Conservation (phyloP, 208 protist species). For the Leishmania aethiopica region DNA sequence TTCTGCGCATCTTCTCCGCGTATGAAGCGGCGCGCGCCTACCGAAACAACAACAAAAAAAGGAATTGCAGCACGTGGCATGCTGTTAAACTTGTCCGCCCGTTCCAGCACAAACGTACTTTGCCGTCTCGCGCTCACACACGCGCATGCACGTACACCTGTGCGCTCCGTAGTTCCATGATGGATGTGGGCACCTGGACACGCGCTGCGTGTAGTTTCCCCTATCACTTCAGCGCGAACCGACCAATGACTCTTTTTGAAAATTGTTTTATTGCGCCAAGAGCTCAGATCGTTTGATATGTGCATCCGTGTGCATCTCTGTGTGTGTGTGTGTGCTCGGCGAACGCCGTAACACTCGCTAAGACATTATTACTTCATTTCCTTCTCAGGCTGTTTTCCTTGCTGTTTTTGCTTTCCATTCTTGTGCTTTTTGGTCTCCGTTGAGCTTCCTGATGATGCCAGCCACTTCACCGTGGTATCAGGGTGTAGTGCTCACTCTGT, state of each 20-base stretch:
- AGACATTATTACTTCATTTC: background rate
- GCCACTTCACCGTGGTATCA: background rate
- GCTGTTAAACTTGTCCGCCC: background rate
- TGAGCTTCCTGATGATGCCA: background rate
- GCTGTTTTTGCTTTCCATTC: background rate
- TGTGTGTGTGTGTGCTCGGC: background rate
- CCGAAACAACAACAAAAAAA: background rate
- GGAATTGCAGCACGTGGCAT: background rate
- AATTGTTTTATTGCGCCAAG: background rate
- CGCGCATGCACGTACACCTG: background rate
- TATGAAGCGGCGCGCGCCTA: background rate
- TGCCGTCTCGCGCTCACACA: background rate
- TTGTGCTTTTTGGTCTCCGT: conserved; percentile 7
- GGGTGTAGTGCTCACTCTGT: background rate
- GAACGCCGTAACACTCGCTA: background rate
- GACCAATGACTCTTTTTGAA: background rate
- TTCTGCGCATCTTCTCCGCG: background rate
- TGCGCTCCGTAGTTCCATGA: background rate
- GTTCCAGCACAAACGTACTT: background rate
- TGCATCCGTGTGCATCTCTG: background rate
- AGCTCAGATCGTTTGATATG: background rate
- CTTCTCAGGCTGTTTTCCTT: background rate
- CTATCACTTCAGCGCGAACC: background rate
- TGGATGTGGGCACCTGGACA: background rate
- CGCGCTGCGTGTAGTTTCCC: background rate